Evolutionary conservation across 1,284 basidiomycete genomes (phyloP).

Genomic region (Microbotryum scabiosae): DNA sequence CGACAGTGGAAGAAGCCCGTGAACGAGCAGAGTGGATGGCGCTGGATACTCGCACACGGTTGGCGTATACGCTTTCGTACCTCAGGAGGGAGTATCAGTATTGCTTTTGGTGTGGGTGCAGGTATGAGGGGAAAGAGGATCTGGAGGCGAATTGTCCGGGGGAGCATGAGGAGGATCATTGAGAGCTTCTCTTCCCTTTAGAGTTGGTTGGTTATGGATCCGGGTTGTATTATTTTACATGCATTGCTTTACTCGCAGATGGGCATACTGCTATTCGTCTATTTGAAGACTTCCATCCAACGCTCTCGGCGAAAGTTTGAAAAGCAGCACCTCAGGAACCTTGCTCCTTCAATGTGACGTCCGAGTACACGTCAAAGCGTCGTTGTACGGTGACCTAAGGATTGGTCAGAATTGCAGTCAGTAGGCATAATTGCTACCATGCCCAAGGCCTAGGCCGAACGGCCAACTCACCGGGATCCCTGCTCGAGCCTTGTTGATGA

Average conservation of each 20-base stretch:
- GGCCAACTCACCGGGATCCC: constrained; percentile 41
- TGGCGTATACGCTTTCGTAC: constrained; percentile 60
- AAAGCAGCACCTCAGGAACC: not conserved
- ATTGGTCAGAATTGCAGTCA: constrained; percentile 42
- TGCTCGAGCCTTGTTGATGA: constrained; percentile 59
- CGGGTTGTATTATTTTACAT: not conserved
- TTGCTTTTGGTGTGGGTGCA: constrained; percentile 79
- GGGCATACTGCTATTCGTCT: not conserved
- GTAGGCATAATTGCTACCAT: no score
- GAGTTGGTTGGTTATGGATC: not conserved
- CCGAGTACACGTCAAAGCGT: constrained; percentile 82
- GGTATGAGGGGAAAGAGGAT: constrained; percentile 56
- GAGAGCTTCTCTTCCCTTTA: constrained; percentile 5
- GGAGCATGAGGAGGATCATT: constrained; percentile 61
- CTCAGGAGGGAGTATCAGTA: constrained; percentile 53
- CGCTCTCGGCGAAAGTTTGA: not conserved
- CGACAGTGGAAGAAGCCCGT: not conserved
- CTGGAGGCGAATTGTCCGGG: constrained; percentile 64
- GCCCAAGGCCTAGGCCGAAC: no score
- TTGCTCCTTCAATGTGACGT: constrained; percentile 45
- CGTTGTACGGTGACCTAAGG: constrained; percentile 73
- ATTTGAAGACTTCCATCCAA: not conserved
- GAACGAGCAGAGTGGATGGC: constrained; percentile 23
- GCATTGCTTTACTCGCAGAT: no score
- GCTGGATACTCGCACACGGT: constrained; percentile 51